These are phyloP conservation scores for Nemania sp. DNA, from an alignment of 2,329 filamentous ascomycete species.

Conservation along the genomic window DNA sequence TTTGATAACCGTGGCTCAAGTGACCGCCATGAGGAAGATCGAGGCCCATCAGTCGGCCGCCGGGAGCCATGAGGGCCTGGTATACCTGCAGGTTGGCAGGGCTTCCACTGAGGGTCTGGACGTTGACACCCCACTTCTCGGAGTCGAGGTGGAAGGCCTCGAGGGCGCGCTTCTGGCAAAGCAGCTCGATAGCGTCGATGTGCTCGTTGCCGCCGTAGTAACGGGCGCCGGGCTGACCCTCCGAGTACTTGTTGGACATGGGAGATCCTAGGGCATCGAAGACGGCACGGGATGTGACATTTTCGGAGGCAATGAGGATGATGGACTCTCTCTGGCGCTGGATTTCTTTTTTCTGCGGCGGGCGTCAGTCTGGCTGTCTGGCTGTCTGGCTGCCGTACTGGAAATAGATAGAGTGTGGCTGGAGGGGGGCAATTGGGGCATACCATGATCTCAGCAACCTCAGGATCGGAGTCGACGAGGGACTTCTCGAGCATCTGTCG, in stretches of 20 bases:
- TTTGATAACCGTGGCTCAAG: conserved; percentile 97
- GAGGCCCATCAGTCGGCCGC: conserved; percentile 95
- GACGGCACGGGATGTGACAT: conserved; percentile 97
- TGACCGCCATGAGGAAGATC: conserved; percentile 94
- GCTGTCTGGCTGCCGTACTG: too few relatives aligned
- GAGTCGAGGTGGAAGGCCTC: conserved; percentile 86
- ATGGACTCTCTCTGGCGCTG: conserved; percentile 98
- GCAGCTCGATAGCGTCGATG: conserved; percentile 94
- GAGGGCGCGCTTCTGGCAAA: conserved; percentile 93
- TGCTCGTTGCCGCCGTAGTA: conserved; percentile 99
- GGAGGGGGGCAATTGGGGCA: conserved; percentile 37
- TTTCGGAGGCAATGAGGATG: conserved; percentile 98
- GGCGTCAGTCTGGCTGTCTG: neutral
- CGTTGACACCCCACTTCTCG: conserved; percentile 97
- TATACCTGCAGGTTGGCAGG: conserved; percentile 98
- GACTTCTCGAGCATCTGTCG: conserved; percentile 91
- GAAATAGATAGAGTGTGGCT: too few relatives aligned
- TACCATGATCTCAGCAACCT: conserved; percentile 98
- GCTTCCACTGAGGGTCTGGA: conserved; percentile 89
- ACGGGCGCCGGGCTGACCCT: conserved; percentile 95
- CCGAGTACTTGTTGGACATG: conserved; percentile 99
- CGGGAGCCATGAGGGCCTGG: conserved; percentile 93
- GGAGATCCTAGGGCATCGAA: conserved; percentile 94
- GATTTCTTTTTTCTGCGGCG: conserved; percentile 78
- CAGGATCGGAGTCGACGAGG: conserved; percentile 86